Evolutionary conservation across 495 filamentous ascomycete genomes (phyloP), one percentile per base, ranked within the genome.

Genomic region (Penicillium canescens): DNA sequence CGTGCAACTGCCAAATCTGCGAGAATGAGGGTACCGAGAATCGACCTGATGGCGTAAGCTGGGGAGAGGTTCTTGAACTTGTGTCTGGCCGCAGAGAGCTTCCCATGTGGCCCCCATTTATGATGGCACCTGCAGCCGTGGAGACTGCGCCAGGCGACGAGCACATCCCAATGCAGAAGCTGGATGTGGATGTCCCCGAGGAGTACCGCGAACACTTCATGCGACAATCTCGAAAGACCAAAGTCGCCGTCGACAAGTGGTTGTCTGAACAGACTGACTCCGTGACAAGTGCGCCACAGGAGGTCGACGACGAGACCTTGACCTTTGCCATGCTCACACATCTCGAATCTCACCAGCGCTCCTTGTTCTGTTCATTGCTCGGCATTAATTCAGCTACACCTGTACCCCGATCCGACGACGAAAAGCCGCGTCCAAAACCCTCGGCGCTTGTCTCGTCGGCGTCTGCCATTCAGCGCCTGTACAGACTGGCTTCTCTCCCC

Each of bases 51-150:
- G 92, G 92, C 2, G 76, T 97, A n/a, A 92, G 90, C 57, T 99
- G 95, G 95, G 92, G 93, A 2, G 95, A 98, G 58, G 90, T 98
- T 6, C 77, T 99, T 21, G 94, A 99, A 71, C 83, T 90, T 56
- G 91, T 96, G 6, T 92, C 90, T 50, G 92, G 92, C 7, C 83
- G 92, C 50, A 79, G 88, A 24, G 88, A 94, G 43, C 77, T 97
- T 39, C 94, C 94, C 3, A 72, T 73, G 38, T 96, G 92, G 92
- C 92, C 92, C 18, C 88, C 91, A 0, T 95, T 96, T 59, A 82
- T 86, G 53, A 81, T 95, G 58, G 80, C 81, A 16, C 59, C 70
- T 16, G 62, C 75, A 1, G 61, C 74, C 3, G 56, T 68, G 12
- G 82, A 82, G 14, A 72, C 91, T 9, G 78, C 83, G 35, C 71